phyloP scores from a whole-genome alignment of 495 filamentous ascomycete genomes.

The Aspergillus asperescens region DNA sequence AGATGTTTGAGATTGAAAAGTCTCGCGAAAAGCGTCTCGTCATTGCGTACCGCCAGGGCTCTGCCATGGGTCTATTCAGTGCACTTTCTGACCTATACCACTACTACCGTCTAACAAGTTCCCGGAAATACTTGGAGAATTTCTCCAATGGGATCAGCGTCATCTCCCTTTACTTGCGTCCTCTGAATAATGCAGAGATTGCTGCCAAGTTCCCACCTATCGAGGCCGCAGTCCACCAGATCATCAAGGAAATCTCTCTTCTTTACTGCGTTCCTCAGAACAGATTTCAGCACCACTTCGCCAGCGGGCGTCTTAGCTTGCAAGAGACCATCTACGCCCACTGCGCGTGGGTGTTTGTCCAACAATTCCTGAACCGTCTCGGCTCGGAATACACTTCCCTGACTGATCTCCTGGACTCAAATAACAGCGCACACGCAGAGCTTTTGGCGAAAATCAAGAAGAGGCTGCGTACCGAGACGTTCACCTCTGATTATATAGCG shows the following conservation, averaged over 20 bases:
- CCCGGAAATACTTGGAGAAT: slow-evolving; percentile 96
- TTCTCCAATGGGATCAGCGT: slow-evolving; percentile 98
- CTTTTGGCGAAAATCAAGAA: slow-evolving; percentile 94
- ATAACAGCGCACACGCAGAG: slow-evolving; percentile 79
- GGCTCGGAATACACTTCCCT: slow-evolving; percentile 88
- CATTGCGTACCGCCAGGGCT: slow-evolving; percentile 87
- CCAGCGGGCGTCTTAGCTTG: slow-evolving; percentile 79
- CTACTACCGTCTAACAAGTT: slow-evolving; percentile 95
- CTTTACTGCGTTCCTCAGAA: slow-evolving; percentile 98
- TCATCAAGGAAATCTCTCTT: slow-evolving; percentile 96
- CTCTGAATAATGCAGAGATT: slow-evolving; percentile 48
- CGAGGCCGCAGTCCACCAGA: slow-evolving; percentile 93
- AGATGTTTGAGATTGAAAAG: slow-evolving; percentile 92
- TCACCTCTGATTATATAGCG: slow-evolving; percentile 94
- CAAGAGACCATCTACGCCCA: slow-evolving; percentile 97
- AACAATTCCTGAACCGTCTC: slow-evolving; percentile 94
- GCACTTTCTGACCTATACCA: slow-evolving; percentile 95
- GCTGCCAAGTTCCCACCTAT: slow-evolving; percentile 65
- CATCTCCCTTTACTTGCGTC: slow-evolving; percentile 88
- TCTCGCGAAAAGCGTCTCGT: slow-evolving; percentile 88
- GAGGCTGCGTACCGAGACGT: slow-evolving; percentile 89
- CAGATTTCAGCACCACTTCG: slow-evolving; percentile 85
- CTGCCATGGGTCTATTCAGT: slow-evolving; percentile 90
- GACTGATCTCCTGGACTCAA: slow-evolving; percentile 70
- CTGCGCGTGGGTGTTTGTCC: slow-evolving; percentile 93